These are phyloP conservation scores for Epichloe bromicola DNA, from an alignment of 2,329 filamentous ascomycete species.

Conservation along the genomic window DNA sequence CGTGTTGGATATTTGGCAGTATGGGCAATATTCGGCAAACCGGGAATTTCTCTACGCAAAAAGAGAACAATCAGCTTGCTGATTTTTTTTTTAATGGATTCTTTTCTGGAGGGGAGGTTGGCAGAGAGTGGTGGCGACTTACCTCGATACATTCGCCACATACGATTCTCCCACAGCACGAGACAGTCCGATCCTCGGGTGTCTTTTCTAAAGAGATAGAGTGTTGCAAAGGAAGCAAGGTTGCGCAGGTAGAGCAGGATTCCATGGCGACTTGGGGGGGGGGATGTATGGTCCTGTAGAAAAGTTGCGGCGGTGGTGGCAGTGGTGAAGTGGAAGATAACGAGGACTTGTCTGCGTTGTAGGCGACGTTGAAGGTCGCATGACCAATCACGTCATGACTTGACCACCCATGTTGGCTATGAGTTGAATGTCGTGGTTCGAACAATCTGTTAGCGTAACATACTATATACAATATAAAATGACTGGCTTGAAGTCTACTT, in stretches of 20 bases:
- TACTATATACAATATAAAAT: too few species aligned
- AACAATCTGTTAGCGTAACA: too few species aligned
- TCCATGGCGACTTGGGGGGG: constrained; percentile 16
- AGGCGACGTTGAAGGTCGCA: neutral
- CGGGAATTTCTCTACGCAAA: constrained; percentile 43
- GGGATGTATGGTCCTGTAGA: neutral
- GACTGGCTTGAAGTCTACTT: too few species aligned
- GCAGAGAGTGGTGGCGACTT: constrained; percentile 13
- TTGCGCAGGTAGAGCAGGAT: constrained; percentile 59
- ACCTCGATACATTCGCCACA: constrained; percentile 58
- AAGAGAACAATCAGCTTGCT: neutral
- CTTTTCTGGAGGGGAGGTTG: too few species aligned
- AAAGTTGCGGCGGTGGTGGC: neutral
- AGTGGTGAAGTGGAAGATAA: neutral
- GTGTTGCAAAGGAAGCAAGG: constrained; percentile 41
- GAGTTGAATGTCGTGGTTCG: too few species aligned
- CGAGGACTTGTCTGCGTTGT: neutral
- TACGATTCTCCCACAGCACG: constrained; percentile 58
- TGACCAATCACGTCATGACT: constrained; percentile 6
- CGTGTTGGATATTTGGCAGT: constrained; percentile 57
- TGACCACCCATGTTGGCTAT: neutral
- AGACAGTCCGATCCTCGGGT: constrained; percentile 45
- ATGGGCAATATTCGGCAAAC: constrained; percentile 56
- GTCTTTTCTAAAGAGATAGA: constrained; percentile 47
- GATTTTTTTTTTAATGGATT: too few species aligned